These are phyloP conservation scores for Pythium periplocum DNA, from an alignment of 352 stramenopile genomes.

Conservation along the genomic window DNA sequence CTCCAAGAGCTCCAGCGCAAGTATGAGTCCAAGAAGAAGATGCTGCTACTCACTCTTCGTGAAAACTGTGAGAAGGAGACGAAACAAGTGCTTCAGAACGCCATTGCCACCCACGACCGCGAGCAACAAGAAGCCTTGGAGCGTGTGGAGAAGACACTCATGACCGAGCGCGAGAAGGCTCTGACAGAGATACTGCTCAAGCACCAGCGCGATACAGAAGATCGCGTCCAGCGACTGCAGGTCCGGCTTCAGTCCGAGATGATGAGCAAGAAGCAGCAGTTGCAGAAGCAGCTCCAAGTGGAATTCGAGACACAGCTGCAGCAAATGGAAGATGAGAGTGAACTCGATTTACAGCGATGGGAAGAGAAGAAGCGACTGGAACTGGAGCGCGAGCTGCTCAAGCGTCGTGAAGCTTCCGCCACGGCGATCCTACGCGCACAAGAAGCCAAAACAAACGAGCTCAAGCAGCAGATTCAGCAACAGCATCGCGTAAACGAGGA, in stretches of 20 bases:
- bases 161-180: conserved; percentile 27
- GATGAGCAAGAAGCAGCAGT: conserved; percentile 23
- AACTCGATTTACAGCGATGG: conserved; percentile 23
- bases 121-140: conserved; percentile 31
- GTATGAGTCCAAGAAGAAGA: conserved; percentile 58
- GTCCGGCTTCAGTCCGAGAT: conserved; percentile 31
- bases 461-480: conserved; percentile 38
- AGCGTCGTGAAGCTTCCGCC: conserved; percentile 32
- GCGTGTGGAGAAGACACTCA: conserved; percentile 18
- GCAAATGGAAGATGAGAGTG: conserved; percentile 28
- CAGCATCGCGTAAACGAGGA: conserved; percentile 32
- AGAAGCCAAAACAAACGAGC: conserved; percentile 33
- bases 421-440: conserved; percentile 30
- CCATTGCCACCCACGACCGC: conserved; percentile 30
- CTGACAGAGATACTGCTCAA: conserved; percentile 27
- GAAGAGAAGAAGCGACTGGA: conserved; percentile 38
- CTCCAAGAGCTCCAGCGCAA: conserved; percentile 55
- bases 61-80: conserved; percentile 52
- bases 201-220: conserved; percentile 32
- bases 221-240: conserved; percentile 33
- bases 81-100: conserved; percentile 20
- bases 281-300: conserved; percentile 27
- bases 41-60: conserved; percentile 37
- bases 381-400: conserved; percentile 39
- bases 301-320: conserved; percentile 27